Conservation (phyloP, 2,329 filamentous ascomycete genomes). For the Emergomyces pasteurianus region DNA sequence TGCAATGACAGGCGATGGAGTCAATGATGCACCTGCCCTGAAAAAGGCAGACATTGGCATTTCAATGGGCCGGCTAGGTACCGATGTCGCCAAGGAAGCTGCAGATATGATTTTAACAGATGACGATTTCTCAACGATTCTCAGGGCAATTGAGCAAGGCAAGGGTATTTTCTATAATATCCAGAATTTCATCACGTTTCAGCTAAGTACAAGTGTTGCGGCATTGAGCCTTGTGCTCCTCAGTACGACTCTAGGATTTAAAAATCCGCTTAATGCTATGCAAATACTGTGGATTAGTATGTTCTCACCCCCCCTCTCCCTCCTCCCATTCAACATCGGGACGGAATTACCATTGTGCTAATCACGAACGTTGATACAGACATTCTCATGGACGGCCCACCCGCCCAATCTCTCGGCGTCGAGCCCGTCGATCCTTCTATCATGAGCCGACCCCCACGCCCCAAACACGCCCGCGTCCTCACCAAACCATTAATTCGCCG, state of each 20-base stretch:
- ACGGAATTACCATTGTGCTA: background rate
- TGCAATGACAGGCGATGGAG: conserved; percentile 96
- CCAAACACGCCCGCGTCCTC: conserved; percentile 80
- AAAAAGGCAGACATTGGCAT: conserved; percentile 98
- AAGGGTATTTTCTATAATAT: conserved; percentile 99
- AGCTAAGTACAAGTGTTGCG: conserved; percentile 91
- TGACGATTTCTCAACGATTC: conserved; percentile 81
- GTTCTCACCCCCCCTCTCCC: conserved; percentile 26
- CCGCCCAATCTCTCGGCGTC: conserved; percentile 91
- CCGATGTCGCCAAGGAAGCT: conserved; percentile 92
- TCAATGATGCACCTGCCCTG: conserved; percentile 91
- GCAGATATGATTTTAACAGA: conserved; percentile 81
- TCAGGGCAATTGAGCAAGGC: conserved; percentile 93
- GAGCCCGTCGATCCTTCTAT: conserved; percentile 90
- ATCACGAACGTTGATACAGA: conserved; percentile 42
- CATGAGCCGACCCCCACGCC: conserved; percentile 80
- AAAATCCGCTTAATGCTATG: conserved; percentile 96
- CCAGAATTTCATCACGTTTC: conserved; percentile 97
- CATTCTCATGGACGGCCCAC: conserved; percentile 98
- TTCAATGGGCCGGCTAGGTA: conserved; percentile 88
- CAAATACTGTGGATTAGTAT: conserved; percentile 99
- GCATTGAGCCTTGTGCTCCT: conserved; percentile 82
- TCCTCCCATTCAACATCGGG: background rate
- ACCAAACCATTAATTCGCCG: conserved; percentile 70
- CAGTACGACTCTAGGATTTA: conserved; percentile 85